Evolutionary conservation across 371 early-diverging fungal species (phyloP).

Genomic region (Gilbertella persicaria): DNA sequence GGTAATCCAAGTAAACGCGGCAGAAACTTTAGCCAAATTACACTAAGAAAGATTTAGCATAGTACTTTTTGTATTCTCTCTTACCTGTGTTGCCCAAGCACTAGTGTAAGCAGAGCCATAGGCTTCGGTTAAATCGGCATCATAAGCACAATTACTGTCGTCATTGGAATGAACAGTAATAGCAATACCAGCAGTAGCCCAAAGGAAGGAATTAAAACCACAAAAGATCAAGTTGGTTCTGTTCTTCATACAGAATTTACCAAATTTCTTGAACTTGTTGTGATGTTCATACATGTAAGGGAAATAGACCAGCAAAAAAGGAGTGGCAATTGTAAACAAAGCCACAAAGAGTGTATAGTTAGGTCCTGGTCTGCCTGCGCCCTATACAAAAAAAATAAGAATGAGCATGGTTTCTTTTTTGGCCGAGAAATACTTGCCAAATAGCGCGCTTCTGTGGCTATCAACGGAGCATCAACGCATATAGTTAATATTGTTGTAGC

Average conservation of each 20-base stretch:
- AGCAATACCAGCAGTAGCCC: slow-evolving; percentile 39
- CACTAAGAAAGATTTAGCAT: slow-evolving; percentile 23
- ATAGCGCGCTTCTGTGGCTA: slow-evolving; percentile 28
- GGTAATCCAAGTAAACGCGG: slow-evolving; percentile 50
- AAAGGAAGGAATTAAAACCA: slow-evolving; percentile 24
- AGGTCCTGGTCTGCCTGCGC: slow-evolving; percentile 25
- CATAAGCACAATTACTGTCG: slow-evolving; percentile 19
- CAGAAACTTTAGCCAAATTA: slow-evolving; percentile 38
- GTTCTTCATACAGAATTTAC: slow-evolving; percentile 36
- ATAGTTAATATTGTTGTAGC: slow-evolving; percentile 20
- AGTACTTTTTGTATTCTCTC: background rate
- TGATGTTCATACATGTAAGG: slow-evolving; percentile 36
- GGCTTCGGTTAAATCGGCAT: slow-evolving; percentile 12
- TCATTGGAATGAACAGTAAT: slow-evolving; percentile 32
- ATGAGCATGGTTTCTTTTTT: background rate
- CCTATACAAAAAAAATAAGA: slow-evolving; percentile 12
- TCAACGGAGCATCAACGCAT: slow-evolving; percentile 28
- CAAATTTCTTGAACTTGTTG: slow-evolving; percentile 33
- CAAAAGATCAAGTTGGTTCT: slow-evolving; percentile 33
- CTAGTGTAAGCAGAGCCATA: slow-evolving; percentile 25
- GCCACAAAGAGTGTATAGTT: slow-evolving; percentile 31
- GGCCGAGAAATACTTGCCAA: slow-evolving; percentile 13
- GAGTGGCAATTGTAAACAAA: slow-evolving; percentile 18
- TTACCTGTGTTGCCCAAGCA: slow-evolving; percentile 36
- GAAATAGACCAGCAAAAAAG: slow-evolving; percentile 28